Evolutionary conservation across 345 rosid species (phyloP).

Genomic region (Bruguiera sexangula): DNA sequence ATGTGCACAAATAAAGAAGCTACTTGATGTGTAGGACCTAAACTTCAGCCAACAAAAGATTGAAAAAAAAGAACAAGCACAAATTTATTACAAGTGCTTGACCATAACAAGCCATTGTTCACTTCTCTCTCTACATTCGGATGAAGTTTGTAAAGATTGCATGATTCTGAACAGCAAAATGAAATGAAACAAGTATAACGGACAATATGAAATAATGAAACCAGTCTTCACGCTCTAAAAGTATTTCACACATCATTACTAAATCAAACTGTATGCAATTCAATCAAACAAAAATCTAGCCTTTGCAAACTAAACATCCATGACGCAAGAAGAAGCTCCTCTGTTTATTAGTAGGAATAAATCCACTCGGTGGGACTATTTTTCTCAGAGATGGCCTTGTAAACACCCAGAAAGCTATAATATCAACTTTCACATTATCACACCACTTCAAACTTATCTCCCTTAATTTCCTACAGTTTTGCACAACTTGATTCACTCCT

Average conservation of each 20-base stretch:
- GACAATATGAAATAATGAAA: neutral
- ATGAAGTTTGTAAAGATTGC: neutral
- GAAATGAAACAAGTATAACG: too few relatives aligned
- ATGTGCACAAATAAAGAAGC: too few relatives aligned
- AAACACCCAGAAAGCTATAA: conserved; percentile 47
- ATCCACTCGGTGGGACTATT: conserved; percentile 42
- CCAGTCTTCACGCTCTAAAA: neutral
- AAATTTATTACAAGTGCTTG: too few relatives aligned
- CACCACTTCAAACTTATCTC: conserved; percentile 55
- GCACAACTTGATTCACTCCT: conserved; percentile 53
- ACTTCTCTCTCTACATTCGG: too few relatives aligned
- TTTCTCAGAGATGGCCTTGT: conserved; percentile 60
- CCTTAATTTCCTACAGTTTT: conserved; percentile 46
- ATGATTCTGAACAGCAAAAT: neutral
- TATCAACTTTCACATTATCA: conserved; percentile 24
- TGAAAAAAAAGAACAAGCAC: too few relatives aligned
- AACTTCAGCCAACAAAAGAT: too few relatives aligned
- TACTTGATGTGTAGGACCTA: too few relatives aligned
- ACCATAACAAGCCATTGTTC: too few relatives aligned
- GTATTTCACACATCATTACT: neutral
- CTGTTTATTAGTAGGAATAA: conserved; percentile 32
- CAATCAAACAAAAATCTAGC: neutral
- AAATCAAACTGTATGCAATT: neutral
- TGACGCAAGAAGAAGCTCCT: conserved; percentile 47
- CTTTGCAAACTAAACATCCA: conserved; percentile 58